Conservation (phyloP, 352 stramenopile species). For the Globisporangium cystogenes region DNA sequence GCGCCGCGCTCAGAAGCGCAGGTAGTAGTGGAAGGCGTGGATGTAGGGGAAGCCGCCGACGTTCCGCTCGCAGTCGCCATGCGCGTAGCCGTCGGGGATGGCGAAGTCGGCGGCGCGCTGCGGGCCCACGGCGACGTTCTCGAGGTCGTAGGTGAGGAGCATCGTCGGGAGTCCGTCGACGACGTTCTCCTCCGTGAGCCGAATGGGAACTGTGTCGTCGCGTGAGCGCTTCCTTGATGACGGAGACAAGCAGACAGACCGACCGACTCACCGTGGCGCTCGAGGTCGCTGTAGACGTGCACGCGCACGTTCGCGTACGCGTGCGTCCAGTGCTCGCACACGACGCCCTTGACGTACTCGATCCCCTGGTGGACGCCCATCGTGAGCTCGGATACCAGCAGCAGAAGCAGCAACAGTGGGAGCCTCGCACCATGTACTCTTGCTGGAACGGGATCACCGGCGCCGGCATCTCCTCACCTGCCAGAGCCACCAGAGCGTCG, state of each 20-base stretch:
- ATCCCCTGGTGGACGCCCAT: constrained; percentile 26
- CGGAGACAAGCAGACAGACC: no score
- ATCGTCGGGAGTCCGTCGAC: constrained; percentile 36
- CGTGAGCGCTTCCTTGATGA: no score
- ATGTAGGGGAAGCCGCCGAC: constrained; percentile 74
- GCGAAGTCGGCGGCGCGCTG: constrained; percentile 40
- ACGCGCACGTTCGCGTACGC: constrained; percentile 41
- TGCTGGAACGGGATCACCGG: constrained; percentile 48
- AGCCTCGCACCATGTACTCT: constrained; percentile 33
- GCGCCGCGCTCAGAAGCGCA: constrained; percentile 37
- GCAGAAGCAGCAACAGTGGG: not conserved
- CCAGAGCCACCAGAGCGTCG: no score
- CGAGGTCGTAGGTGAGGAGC: constrained; percentile 59
- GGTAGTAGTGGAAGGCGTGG: constrained; percentile 70
- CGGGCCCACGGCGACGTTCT: constrained; percentile 40
- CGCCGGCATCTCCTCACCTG: constrained; percentile 45
- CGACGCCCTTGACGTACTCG: constrained; percentile 43
- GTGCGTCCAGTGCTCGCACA: constrained; percentile 66
- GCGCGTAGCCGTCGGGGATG: constrained; percentile 54
- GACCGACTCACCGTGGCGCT: constrained; percentile 34
- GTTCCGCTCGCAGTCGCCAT: constrained; percentile 48
- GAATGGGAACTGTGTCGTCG: constrained; percentile 41
- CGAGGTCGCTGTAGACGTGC: constrained; percentile 51
- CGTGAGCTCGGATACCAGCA: not conserved
- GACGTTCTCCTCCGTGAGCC: constrained; percentile 56